phyloP scores from a whole-genome alignment of 2,329 filamentous ascomycete species.

The Fusarium vanettenii region DNA sequence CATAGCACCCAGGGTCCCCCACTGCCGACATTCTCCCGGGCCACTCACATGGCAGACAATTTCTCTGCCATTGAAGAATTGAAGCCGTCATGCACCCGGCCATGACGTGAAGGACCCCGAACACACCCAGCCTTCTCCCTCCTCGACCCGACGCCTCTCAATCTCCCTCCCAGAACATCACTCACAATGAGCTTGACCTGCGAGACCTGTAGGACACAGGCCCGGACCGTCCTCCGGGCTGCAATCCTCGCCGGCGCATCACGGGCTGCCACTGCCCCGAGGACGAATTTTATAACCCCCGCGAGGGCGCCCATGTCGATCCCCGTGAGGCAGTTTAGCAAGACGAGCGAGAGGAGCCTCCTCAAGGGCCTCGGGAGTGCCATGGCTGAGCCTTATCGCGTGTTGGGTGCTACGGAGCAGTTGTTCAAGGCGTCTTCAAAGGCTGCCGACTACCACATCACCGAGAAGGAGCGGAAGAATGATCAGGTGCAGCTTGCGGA shows the following conservation, averaged over 20 bases:
- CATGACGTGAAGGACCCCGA: constrained; percentile 47
- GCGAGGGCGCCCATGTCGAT: constrained; percentile 13
- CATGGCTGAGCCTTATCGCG: constrained; percentile 70
- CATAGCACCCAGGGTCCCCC: constrained; percentile 3
- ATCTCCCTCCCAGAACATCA: not conserved
- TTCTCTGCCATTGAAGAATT: constrained; percentile 37
- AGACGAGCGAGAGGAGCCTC: constrained; percentile 47
- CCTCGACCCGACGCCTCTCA: constrained; percentile 9
- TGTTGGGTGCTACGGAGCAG: constrained; percentile 81
- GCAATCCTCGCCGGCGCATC: constrained; percentile 47
- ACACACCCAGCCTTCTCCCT: constrained; percentile 12
- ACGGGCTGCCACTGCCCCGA: constrained; percentile 37
- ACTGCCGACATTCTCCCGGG: constrained; percentile 43
- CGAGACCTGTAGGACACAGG: constrained; percentile 60
- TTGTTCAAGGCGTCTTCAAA: constrained; percentile 80
- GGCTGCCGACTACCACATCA: constrained; percentile 82
- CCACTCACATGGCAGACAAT: constrained; percentile 40
- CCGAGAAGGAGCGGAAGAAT: constrained; percentile 73
- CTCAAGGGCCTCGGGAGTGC: constrained; percentile 50
- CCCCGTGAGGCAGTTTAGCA: constrained; percentile 51
- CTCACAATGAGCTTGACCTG: constrained; percentile 54
- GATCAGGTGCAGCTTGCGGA: constrained; percentile 76
- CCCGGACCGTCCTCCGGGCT: constrained; percentile 53
- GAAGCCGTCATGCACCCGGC: constrained; percentile 42
- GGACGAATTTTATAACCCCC: constrained; percentile 28